Evolutionary conservation across 257 asterid genomes (phyloP).

Genomic region (Solanum paucissectum): DNA sequence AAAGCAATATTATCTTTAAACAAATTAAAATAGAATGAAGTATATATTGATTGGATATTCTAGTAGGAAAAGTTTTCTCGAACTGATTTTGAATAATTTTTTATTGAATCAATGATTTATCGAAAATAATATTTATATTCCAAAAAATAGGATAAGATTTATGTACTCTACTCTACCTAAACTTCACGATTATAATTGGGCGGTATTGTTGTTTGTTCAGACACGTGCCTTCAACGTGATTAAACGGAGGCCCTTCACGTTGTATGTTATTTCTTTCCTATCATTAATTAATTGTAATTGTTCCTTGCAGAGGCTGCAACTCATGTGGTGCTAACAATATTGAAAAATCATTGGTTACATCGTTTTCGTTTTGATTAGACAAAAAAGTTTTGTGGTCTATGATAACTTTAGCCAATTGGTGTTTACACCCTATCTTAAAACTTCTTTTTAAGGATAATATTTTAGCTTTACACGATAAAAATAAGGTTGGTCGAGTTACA

Average conservation of each 20-base stretch:
- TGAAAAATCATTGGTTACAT: neutral
- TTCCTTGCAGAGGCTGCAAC: neutral
- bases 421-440: neutral
- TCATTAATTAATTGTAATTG: neutral
- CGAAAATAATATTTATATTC: neutral
- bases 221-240: neutral
- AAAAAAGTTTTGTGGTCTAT: neutral
- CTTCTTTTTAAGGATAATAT: neutral
- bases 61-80: neutral
- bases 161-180: neutral
- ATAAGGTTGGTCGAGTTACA: neutral
- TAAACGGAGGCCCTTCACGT: neutral
- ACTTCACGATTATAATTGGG: no score
- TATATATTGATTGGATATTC: neutral
- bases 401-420: neutral
- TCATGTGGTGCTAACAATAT: neutral
- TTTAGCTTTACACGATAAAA: neutral
- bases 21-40: neutral
- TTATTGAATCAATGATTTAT: neutral
- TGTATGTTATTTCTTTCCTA: neutral
- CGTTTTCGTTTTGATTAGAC: neutral
- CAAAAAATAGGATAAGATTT: no score
- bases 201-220: neutral
- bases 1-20: neutral
- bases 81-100: neutral